Percentiles rank a stretch among this genome's conserved stretches.
phyloP scores from a whole-genome alignment of 2,329 filamentous ascomycete species.

The Corinectria fuckeliana region DNA sequence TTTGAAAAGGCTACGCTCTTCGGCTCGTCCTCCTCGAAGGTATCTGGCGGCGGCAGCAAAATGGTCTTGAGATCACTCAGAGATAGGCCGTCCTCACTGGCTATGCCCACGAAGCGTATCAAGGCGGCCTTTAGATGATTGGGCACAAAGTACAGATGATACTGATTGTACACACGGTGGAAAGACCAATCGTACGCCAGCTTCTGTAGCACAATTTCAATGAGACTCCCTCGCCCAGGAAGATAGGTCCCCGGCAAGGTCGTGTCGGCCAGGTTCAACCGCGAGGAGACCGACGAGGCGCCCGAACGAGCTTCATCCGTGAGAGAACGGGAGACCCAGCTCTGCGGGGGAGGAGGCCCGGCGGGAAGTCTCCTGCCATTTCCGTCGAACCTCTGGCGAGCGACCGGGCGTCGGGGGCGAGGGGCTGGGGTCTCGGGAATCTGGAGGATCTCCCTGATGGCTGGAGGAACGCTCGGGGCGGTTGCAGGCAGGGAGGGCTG shows the following conservation, averaged over 20 bases:
- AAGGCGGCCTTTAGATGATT: constrained; percentile 59
- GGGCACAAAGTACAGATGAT: constrained; percentile 63
- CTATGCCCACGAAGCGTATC: constrained; percentile 56
- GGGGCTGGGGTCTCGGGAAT: constrained; percentile 64
- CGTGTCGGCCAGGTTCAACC: constrained; percentile 30
- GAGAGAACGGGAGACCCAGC: constrained; percentile 53
- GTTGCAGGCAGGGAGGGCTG: constrained; percentile 40
- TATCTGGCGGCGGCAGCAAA: constrained; percentile 44
- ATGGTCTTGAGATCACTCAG: constrained; percentile 58
- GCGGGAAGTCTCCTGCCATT: constrained; percentile 60
- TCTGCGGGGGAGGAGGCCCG: constrained; percentile 65
- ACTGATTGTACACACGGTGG: constrained; percentile 61
- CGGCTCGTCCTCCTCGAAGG: constrained; percentile 36
- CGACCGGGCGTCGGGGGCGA: constrained; percentile 51
- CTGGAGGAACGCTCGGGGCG: constrained; percentile 63
- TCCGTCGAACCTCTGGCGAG: constrained; percentile 50
- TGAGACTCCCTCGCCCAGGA: constrained; percentile 55
- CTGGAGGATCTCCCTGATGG: constrained; percentile 64
- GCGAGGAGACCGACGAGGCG: constrained; percentile 27
- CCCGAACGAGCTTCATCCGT: constrained; percentile 22
- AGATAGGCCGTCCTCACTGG: constrained; percentile 55
- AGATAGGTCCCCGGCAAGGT: constrained; percentile 54
- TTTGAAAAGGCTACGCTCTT: constrained; percentile 33
- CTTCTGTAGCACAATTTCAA: constrained; percentile 57
- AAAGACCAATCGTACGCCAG: constrained; percentile 62